A percentile compares a stretch with the other conserved stretches of the same genome.
phyloP scores from a whole-genome alignment of 768 basidiomycete genomes.

The Rhizopogon salebrosus region DNA sequence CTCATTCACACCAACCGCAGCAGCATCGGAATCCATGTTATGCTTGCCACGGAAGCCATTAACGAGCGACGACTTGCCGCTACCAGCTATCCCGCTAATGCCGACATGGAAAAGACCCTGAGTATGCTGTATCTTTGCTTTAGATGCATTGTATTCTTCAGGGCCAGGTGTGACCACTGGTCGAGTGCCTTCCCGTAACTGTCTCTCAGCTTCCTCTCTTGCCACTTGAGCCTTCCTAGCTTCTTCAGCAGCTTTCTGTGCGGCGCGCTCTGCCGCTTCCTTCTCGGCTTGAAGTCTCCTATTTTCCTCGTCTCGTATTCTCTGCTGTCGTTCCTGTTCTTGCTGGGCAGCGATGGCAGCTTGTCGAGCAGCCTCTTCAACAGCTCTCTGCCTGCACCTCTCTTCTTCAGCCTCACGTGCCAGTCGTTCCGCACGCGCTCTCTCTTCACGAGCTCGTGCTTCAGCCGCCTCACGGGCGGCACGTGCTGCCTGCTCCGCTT shows the following conservation, averaged over 20 bases:
- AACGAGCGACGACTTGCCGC: conserved; percentile 14
- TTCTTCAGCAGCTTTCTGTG: conserved; percentile 16
- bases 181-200: conserved; percentile 8
- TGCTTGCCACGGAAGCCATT: conserved; percentile 20
- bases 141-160: conserved; percentile 8
- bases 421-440: conserved; percentile 13
- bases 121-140: not conserved
- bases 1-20: conserved; percentile 19
- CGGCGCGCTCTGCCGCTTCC: conserved; percentile 20
- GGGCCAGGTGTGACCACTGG: conserved; percentile 11
- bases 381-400: conserved; percentile 9
- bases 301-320: conserved; percentile 9
- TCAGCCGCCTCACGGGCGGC: conserved; percentile 19
- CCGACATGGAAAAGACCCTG: conserved; percentile 13
- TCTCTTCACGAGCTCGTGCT: conserved; percentile 20
- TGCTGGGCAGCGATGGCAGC: conserved; percentile 19
- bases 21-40: conserved; percentile 14
- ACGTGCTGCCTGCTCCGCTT: conserved; percentile 18
- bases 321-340: conserved; percentile 19
- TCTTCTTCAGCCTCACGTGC: conserved; percentile 17
- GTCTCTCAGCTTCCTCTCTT: conserved; percentile 11
- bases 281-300: conserved; percentile 6
- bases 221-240: conserved; percentile 17
- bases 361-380: conserved; percentile 18
- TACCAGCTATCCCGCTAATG: conserved; percentile 6